Conservation (phyloP, 306 rosid species). For the Arachis hypogaea region DNA sequence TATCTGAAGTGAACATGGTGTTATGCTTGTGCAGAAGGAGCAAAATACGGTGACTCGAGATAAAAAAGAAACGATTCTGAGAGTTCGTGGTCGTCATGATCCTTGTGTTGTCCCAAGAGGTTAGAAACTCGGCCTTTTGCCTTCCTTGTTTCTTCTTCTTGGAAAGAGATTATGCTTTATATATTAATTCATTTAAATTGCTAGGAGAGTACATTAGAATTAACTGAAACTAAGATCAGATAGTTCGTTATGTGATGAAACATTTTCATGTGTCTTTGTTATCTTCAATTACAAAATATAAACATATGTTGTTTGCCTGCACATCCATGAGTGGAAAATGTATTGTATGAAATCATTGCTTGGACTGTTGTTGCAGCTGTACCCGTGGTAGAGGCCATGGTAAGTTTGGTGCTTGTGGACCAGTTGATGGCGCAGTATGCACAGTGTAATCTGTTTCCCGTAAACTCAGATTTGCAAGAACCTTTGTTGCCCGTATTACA, state of each 20-base stretch:
- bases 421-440: constrained; percentile 91
- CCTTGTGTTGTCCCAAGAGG: constrained; percentile 99
- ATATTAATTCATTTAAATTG: constrained; percentile 2
- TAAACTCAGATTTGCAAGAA: constrained; percentile 67
- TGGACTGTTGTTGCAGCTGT: constrained; percentile 74
- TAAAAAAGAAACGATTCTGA: constrained; percentile 69
- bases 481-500: constrained; percentile 44
- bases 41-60: constrained; percentile 94
- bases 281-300: constrained; percentile 28
- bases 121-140: constrained; percentile 36
- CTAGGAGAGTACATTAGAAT: constrained; percentile 4
- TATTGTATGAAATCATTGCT: constrained; percentile 34
- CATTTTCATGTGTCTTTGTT: neutral
- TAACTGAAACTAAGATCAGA: neutral
- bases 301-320: constrained; percentile 18
- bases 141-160: neutral
- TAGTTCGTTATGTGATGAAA: constrained; percentile 18
- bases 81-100: constrained; percentile 95
- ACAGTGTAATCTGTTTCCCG: constrained; percentile 83
- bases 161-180: too few species aligned
- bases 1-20: constrained; percentile 29
- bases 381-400: constrained; percentile 97
- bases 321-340: constrained; percentile 20
- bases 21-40: constrained; percentile 68
- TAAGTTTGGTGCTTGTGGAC: constrained; percentile 85